Evolutionary conservation across 495 filamentous ascomycete species (phyloP), one percentile per base, ranked within the genome.

Genomic region (Daldinia grandis): DNA sequence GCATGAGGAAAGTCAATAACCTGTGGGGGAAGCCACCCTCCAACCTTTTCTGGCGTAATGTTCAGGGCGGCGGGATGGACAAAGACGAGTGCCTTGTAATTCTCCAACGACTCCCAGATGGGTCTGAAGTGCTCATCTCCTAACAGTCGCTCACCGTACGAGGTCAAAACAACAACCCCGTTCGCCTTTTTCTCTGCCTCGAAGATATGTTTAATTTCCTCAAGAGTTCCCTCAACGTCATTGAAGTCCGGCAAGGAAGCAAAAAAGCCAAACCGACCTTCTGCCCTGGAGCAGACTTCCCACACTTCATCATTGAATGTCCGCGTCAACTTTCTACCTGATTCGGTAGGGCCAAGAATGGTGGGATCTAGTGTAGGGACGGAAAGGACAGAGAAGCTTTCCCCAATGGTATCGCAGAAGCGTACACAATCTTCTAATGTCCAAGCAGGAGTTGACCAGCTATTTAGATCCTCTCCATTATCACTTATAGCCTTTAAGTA

Each of bases 211-310:
- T 54, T 30, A 14, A 54, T 54, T 30, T 54, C 50, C 4, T 54
- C 27, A 17, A 54, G 24, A 9, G 50, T 54, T 28, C 50, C 50
- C 6, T 54, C 50, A 3, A 54, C 6, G 14, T 54, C 50, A 14
- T 54, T 54, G 50, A 54, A 54, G 7, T 54, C 50, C 9, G 50
- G 50, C 4, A 54, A 54, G 17, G 8, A 28, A 25, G 50, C 50
- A 17, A 54, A 54, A 30, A 54, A 54, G 27, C 50, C 50, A 54
- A 54, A 30, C 5, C 50, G 50, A 30, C 50, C 50, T 30, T 54
- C 31, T 30, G 24, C 9, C 27, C 5, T 1, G 21, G 19, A 54
- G 27, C 50, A 54, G 14, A 30, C 27, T n/a, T 54, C 27, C 50
- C 50, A 54, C 4, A 54, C 50, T 54, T 54, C 50, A 10, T 28